Evolutionary conservation across 2,329 filamentous ascomycete genomes (phyloP).

Genomic region (Colletotrichum phormii): DNA sequence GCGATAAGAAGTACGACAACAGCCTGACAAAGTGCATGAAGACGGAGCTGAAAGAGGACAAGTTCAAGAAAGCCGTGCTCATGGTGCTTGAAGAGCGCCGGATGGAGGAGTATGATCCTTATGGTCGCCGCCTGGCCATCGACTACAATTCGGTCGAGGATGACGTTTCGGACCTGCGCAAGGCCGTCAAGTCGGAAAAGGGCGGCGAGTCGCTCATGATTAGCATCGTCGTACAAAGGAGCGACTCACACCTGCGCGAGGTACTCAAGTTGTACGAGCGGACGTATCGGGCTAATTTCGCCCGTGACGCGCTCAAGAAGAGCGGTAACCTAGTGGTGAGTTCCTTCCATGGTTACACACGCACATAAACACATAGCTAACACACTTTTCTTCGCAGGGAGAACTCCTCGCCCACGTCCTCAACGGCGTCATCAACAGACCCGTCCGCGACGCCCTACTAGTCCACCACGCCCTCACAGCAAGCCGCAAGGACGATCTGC

Average conservation of each 20-base stretch:
- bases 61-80: constrained; percentile 91
- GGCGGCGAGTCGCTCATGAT: constrained; percentile 93
- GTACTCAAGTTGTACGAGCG: constrained; percentile 82
- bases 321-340: constrained; percentile 92
- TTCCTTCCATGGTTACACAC: constrained; percentile 42
- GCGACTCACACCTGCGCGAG: constrained; percentile 84
- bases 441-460: constrained; percentile 90
- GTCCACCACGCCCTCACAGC: constrained; percentile 89
- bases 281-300: constrained; percentile 83
- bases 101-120: constrained; percentile 82
- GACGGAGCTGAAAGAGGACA: constrained; percentile 92
- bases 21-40: constrained; percentile 87
- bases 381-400: constrained; percentile 67
- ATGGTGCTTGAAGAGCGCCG: constrained; percentile 84
- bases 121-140: constrained; percentile 67
- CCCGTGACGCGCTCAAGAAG: constrained; percentile 86
- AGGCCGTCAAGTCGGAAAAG: constrained; percentile 75
- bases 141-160: constrained; percentile 72
- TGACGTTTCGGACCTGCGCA: constrained; percentile 79
- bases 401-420: constrained; percentile 95
- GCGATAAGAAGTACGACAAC: constrained; percentile 91
- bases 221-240: constrained; percentile 82
- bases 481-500: constrained; percentile 75
- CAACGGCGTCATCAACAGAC: constrained; percentile 95
- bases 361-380: neutral